Evolutionary conservation across 768 basidiomycete species (phyloP).

Genomic region (Pisolithus marmoratus): DNA sequence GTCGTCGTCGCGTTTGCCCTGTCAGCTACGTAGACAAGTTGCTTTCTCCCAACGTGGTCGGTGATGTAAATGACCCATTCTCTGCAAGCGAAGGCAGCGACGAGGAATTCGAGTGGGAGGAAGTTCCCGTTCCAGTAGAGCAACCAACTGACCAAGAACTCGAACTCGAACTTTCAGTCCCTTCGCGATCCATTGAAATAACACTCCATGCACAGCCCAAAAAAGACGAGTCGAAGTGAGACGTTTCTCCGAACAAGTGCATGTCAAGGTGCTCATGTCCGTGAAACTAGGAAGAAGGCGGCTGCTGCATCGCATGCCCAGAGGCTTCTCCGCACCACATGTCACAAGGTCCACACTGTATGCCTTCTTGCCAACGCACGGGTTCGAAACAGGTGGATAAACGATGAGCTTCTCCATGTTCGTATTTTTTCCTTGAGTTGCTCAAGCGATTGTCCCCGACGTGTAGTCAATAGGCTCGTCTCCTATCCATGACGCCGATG

Average conservation of each 20-base stretch:
- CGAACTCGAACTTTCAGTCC: slow-evolving; percentile 20
- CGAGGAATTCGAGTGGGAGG: slow-evolving; percentile 79
- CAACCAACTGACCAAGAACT: slow-evolving; percentile 5
- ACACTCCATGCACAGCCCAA: slow-evolving; percentile 48
- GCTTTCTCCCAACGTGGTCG: slow-evolving; percentile 6
- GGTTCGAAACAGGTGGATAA: slow-evolving; percentile 78
- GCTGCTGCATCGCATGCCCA: slow-evolving; percentile 51
- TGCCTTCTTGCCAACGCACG: slow-evolving; percentile 70
- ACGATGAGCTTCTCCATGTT: slow-evolving; percentile 80
- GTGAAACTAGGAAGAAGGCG: slow-evolving; percentile 41
- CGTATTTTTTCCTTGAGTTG: slow-evolving; percentile 16
- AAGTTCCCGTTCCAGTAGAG: slow-evolving; percentile 53
- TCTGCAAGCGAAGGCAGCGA: slow-evolving; percentile 36
- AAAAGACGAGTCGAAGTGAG: slow-evolving; percentile 43
- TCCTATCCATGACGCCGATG: slow-evolving; percentile 83
- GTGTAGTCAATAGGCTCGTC: slow-evolving; percentile 57
- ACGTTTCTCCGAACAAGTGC: slow-evolving; percentile 7
- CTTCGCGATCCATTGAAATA: slow-evolving; percentile 57
- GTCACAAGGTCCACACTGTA: slow-evolving; percentile 87
- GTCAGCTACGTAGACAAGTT: slow-evolving; percentile 1
- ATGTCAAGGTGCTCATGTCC: neutral
- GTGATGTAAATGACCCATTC: slow-evolving; percentile 9
- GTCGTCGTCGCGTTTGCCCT: neutral
- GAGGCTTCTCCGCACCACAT: slow-evolving; percentile 66
- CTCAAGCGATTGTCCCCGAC: neutral